phyloP scores from a whole-genome alignment of 768 basidiomycete genomes.

The Auricularia heimuer region DNA sequence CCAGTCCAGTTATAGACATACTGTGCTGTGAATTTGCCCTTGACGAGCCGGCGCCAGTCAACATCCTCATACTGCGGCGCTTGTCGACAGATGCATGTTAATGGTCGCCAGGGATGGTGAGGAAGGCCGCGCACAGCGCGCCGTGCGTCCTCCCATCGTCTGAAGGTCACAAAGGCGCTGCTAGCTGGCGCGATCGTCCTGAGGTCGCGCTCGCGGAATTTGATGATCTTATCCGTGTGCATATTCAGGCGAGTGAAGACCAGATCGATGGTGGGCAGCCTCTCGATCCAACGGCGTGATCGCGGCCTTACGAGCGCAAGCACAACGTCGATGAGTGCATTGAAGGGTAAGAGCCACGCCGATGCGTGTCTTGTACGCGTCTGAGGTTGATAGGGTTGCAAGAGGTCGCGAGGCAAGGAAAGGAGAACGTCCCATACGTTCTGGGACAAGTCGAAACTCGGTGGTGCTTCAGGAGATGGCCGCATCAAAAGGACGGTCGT shows the following conservation, averaged over 20 bases:
- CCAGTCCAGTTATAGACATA: background rate
- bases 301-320: background rate
- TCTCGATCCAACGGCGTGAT: background rate
- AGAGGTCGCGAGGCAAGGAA: background rate
- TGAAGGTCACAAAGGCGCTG: background rate
- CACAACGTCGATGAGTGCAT: background rate
- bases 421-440: slow-evolving; percentile 1
- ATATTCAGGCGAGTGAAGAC: background rate
- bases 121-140: background rate
- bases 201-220: background rate
- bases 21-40: slow-evolving; percentile 1
- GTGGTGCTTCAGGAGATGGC: background rate
- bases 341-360: background rate
- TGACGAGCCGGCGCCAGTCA: background rate
- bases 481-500: background rate
- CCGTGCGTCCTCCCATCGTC: background rate
- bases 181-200: background rate
- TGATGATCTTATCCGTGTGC: background rate
- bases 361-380: background rate
- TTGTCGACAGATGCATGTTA: background rate
- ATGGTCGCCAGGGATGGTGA: background rate
- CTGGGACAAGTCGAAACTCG: background rate
- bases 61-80: slow-evolving; percentile 3
- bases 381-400: background rate
- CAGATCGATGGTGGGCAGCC: background rate